phyloP scores from a whole-genome alignment of 768 basidiomycete genomes.

The Auricularia heimuer region DNA sequence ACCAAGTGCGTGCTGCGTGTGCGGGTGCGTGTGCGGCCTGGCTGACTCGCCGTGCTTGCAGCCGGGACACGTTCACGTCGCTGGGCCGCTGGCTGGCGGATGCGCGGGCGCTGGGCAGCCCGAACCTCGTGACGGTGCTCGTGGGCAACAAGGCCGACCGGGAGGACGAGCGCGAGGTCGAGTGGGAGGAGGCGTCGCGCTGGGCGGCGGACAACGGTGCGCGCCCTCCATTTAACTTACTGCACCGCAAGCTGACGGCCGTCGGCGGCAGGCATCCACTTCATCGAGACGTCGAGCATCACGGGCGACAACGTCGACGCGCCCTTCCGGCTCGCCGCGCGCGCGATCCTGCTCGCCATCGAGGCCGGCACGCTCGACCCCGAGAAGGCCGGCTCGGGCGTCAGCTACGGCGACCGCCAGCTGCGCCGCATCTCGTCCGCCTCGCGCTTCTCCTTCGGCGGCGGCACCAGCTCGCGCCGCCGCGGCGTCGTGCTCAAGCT shows the following conservation, averaged over 20 bases:
- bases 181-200: constrained; percentile 87
- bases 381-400: constrained; percentile 88
- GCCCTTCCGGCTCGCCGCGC: constrained; percentile 75
- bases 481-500: not conserved
- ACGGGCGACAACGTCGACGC: constrained; percentile 91
- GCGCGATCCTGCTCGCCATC: constrained; percentile 81
- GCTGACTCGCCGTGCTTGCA: constrained; percentile 20
- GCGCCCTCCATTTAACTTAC: constrained; percentile 11
- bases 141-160: constrained; percentile 95
- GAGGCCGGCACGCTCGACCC: constrained; percentile 88
- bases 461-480: constrained; percentile 16
- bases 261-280: constrained; percentile 71
- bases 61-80: constrained; percentile 79
- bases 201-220: constrained; percentile 95
- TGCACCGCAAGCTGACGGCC: not conserved
- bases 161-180: constrained; percentile 91
- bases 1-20: constrained; percentile 47
- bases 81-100: constrained; percentile 87
- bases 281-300: constrained; percentile 86
- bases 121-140: constrained; percentile 79
- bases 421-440: constrained; percentile 84
- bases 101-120: constrained; percentile 84
- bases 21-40: not conserved
- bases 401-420: constrained; percentile 92
- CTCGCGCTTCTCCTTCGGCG: constrained; percentile 81